phyloP scores from a whole-genome alignment of 495 filamentous ascomycete species.

The Xanthoparmelia taractica region DNA sequence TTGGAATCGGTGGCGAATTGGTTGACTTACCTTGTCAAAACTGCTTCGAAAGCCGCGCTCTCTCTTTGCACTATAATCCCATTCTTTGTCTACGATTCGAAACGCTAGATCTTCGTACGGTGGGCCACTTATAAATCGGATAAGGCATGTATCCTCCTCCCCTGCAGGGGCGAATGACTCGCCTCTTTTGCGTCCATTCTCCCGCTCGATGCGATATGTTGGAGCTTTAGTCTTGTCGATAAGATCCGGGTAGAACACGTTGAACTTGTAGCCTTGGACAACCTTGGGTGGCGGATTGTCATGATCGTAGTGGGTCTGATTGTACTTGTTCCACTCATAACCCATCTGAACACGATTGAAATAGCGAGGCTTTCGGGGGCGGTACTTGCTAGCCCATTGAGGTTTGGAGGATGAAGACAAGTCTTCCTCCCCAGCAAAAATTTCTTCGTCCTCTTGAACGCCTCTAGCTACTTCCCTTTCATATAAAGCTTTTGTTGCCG shows the following conservation, averaged over 20 bases:
- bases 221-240: slow-evolving; percentile 92
- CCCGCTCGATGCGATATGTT: slow-evolving; percentile 89
- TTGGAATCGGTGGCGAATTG: neutral
- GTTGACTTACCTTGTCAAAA: slow-evolving; percentile 81
- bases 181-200: slow-evolving; percentile 77
- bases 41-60: slow-evolving; percentile 93
- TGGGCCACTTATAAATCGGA: slow-evolving; percentile 89
- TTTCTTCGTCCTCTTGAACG: slow-evolving; percentile 88
- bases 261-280: slow-evolving; percentile 98
- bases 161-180: slow-evolving; percentile 94
- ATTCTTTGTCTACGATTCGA: slow-evolving; percentile 96
- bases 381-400: slow-evolving; percentile 83
- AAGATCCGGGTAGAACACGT: slow-evolving; percentile 98
- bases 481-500: slow-evolving; percentile 84
- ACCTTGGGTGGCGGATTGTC: slow-evolving; percentile 98
- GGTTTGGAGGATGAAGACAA: slow-evolving; percentile 57
- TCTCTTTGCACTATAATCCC: slow-evolving; percentile 95
- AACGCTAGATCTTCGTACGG: slow-evolving; percentile 98
- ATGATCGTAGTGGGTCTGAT: slow-evolving; percentile 99
- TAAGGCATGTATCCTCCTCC: slow-evolving; percentile 94
- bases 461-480: slow-evolving; percentile 90
- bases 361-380: slow-evolving; percentile 88
- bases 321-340: slow-evolving; percentile 99
- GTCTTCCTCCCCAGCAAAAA: slow-evolving; percentile 86
- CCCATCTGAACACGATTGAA: slow-evolving; percentile 99